Conservation (phyloP, 257 asterid species). For the Eucommia ulmoides region DNA sequence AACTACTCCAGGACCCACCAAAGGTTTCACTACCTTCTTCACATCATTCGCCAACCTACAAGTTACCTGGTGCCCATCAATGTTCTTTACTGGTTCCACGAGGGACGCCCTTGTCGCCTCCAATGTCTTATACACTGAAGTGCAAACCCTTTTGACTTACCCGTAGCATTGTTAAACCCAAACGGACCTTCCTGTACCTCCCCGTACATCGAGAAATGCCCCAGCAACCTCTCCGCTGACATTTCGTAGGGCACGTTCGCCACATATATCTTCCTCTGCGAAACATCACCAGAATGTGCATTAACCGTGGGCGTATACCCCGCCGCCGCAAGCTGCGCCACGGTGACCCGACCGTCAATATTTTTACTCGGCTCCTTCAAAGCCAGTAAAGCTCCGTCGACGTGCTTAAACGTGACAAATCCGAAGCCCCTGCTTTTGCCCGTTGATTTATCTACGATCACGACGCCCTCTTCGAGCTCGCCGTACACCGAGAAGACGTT, state of each 20-base stretch:
- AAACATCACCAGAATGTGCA: constrained; percentile 47
- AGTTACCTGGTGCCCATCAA: constrained; percentile 66
- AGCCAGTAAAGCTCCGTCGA: constrained; percentile 66
- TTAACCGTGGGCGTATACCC: constrained; percentile 37
- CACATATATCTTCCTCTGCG: constrained; percentile 69
- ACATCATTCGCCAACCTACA: constrained; percentile 78
- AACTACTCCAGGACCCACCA: constrained; percentile 24
- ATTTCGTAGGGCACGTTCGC: constrained; percentile 70
- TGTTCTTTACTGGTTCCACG: constrained; percentile 53
- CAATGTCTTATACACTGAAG: constrained; percentile 61
- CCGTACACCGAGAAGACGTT: constrained; percentile 50
- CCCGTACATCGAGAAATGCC: constrained; percentile 66
- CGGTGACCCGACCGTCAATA: constrained; percentile 75
- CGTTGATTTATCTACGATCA: constrained; percentile 56
- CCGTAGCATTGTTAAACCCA: constrained; percentile 78
- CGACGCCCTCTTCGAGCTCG: constrained; percentile 70
- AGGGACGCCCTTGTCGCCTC: constrained; percentile 65
- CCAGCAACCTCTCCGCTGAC: constrained; percentile 59
- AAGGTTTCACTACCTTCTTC: constrained; percentile 46
- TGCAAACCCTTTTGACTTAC: constrained; percentile 78
- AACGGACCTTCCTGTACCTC: constrained; percentile 88
- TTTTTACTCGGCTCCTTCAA: constrained; percentile 76
- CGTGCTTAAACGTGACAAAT: constrained; percentile 60
- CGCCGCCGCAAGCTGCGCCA: constrained; percentile 76
- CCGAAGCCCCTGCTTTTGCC: constrained; percentile 82